Conservation (phyloP, 768 basidiomycete genomes). For the Phylloporus arenicola region DNA sequence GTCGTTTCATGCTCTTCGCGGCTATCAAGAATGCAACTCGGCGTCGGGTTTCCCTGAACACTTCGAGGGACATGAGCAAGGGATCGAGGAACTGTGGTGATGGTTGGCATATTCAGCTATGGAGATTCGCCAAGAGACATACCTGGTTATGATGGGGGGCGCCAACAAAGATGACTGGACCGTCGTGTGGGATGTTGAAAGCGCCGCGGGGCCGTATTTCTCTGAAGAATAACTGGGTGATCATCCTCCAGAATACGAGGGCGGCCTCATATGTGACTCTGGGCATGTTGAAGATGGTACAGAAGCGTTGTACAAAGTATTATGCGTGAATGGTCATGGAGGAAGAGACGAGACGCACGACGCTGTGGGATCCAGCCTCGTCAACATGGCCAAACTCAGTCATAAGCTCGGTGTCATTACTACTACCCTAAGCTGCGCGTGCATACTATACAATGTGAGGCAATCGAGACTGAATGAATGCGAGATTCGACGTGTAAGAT, state of each 20-base stretch:
- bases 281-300: conserved; percentile 18
- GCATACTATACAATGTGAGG: conserved; percentile 29
- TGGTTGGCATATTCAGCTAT: conserved; percentile 11
- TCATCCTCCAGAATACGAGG: conserved; percentile 77
- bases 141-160: conserved; percentile 93
- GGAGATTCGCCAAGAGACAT: conserved; percentile 14
- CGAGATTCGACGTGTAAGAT: conserved; percentile 17
- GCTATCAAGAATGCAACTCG: conserved; percentile 85
- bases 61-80: conserved; percentile 76
- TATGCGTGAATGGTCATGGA: conserved; percentile 9
- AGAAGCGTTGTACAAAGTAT: conserved; percentile 3
- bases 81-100: conserved; percentile 82
- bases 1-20: conserved; percentile 80
- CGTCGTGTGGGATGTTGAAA: conserved; percentile 87
- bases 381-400: conserved; percentile 29
- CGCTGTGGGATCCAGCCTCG: neutral
- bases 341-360: neutral
- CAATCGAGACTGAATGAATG: conserved; percentile 8
- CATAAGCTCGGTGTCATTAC: conserved; percentile 5
- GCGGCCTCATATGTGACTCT: conserved; percentile 58
- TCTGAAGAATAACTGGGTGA: conserved; percentile 93
- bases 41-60: conserved; percentile 76
- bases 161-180: conserved; percentile 88
- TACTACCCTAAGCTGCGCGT: conserved; percentile 21
- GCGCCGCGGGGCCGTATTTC: conserved; percentile 92